Conservation (phyloP, 805 yeast species). For the Candida nanaspora region DNA sequence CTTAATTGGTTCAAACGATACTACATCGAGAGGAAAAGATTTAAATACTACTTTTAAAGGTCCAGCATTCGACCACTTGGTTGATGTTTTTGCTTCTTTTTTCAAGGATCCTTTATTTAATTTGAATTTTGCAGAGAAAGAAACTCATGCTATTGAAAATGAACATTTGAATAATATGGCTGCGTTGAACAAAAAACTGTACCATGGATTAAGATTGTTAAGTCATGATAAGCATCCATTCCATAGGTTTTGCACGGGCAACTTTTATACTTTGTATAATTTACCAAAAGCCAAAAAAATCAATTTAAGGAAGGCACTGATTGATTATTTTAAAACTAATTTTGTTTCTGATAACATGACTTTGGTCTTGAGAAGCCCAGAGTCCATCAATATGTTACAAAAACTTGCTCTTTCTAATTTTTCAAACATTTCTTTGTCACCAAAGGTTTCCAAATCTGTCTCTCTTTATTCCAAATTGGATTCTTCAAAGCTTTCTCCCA, state of each 20-base stretch:
- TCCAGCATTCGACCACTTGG: conserved; percentile 36
- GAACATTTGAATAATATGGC: conserved; percentile 56
- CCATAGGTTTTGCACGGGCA: conserved; percentile 61
- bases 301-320: conserved; percentile 30
- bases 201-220: conserved; percentile 51
- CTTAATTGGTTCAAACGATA: conserved; percentile 7
- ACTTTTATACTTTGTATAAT: conserved; percentile 38
- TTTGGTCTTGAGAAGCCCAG: conserved; percentile 58
- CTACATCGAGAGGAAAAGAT: conserved; percentile 5
- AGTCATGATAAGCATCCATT: conserved; percentile 46
- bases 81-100: conserved; percentile 44
- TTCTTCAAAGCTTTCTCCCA: too few relatives aligned
- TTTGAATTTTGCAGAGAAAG: conserved; percentile 34
- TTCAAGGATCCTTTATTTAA: conserved; percentile 47
- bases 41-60: conserved; percentile 1
- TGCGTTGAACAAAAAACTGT: conserved; percentile 37
- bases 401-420: conserved; percentile 34
- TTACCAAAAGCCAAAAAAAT: conserved; percentile 24
- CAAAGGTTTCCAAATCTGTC: neutral
- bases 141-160: conserved; percentile 54
- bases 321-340: conserved; percentile 31
- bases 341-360: conserved; percentile 46
- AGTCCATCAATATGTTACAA: conserved; percentile 49
- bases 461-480: neutral
- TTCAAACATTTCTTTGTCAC: neutral